phyloP scores from a whole-genome alignment of 2,329 filamentous ascomycete species.

The Orbilia ellipsospora region DNA sequence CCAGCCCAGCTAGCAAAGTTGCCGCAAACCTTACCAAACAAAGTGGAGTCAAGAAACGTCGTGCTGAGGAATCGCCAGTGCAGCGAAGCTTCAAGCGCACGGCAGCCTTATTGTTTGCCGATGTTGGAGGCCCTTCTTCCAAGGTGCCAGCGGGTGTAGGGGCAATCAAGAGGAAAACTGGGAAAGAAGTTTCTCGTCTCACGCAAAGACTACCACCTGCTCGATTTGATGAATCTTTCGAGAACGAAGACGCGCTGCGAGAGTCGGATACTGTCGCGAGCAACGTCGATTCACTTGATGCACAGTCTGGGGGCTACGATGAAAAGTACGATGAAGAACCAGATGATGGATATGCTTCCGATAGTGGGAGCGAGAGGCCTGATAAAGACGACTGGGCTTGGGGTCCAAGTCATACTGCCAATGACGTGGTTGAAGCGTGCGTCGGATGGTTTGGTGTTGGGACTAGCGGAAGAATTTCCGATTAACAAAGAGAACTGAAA shows the following conservation, averaged over 20 bases:
- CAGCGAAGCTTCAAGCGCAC: slow-evolving; percentile 39
- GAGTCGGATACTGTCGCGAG: slow-evolving; percentile 32
- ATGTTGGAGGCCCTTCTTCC: slow-evolving; percentile 8
- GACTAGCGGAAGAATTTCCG: slow-evolving; percentile 33
- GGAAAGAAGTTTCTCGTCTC: slow-evolving; percentile 2
- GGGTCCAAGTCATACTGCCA: slow-evolving; percentile 44
- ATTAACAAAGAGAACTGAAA: background rate
- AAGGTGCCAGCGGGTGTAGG: background rate
- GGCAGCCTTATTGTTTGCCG: slow-evolving; percentile 35
- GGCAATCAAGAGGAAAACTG: background rate
- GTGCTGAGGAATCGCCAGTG: slow-evolving; percentile 17
- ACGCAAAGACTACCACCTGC: slow-evolving; percentile 37
- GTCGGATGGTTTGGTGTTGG: slow-evolving; percentile 51
- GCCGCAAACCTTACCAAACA: slow-evolving; percentile 11
- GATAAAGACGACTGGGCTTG: slow-evolving; percentile 51
- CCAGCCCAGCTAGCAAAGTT: slow-evolving; percentile 17
- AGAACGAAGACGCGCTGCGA: slow-evolving; percentile 15
- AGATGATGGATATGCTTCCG: slow-evolving; percentile 51
- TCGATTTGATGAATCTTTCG: slow-evolving; percentile 32
- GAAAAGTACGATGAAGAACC: slow-evolving; percentile 13
- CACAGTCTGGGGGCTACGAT: slow-evolving; percentile 32
- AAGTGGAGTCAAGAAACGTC: slow-evolving; percentile 7
- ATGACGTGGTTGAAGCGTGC: slow-evolving; percentile 46
- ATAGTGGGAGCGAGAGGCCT: slow-evolving; percentile 47
- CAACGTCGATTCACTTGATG: slow-evolving; percentile 44